Evolutionary conservation across 2,329 filamentous ascomycete genomes (phyloP), one percentile per base, ranked within the genome.

Genomic region (Didymella arachidicola): DNA sequence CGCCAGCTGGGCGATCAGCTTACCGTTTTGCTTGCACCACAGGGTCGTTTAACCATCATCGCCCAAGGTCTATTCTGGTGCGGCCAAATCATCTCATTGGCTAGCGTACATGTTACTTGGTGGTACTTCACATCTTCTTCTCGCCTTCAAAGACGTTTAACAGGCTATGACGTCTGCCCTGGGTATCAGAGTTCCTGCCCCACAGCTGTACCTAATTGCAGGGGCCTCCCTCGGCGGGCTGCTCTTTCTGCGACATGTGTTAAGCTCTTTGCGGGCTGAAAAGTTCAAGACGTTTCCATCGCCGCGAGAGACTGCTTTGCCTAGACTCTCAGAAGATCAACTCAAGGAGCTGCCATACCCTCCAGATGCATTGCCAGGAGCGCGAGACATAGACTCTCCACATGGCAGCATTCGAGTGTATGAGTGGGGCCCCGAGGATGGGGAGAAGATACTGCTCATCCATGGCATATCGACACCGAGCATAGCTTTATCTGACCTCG

Each of bases 391-490:
- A 16, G 72, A 80, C 12, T 89, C 87, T 4, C 86, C 88, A 3
- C 93, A 91, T 71, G 91, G 92, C 16, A 85, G 79, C 4, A 85
- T 91, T 61, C 81, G 88, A 44, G 87, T 91, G 3, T 94, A 92
- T 72, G 92, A 96, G 80, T 95, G 89, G 84, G 92, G 92, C 0
- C 89, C 90, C 0, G 83, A 86, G 58, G 79, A 83, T 34, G 91
- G 91, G 1, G 83, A 86, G 27, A 92, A 88, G 69, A 87, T 94
- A 1, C 78, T 96, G 14, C 79, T 96, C 26, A 78, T 96, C 16
- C 92, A 94, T 74, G 92, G 92, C 5, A 93, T 95, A 68, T 90
- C 87, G 48, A 95, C 91, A 6, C 92, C 92, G 0, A 88, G 87
- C 61, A 80, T 93, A 46, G 84, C 90, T 0, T 78, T 94, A 18